These are phyloP conservation scores for Scedosporium boydii DNA, from an alignment of 2,329 filamentous ascomycete genomes.

Conservation along the genomic window DNA sequence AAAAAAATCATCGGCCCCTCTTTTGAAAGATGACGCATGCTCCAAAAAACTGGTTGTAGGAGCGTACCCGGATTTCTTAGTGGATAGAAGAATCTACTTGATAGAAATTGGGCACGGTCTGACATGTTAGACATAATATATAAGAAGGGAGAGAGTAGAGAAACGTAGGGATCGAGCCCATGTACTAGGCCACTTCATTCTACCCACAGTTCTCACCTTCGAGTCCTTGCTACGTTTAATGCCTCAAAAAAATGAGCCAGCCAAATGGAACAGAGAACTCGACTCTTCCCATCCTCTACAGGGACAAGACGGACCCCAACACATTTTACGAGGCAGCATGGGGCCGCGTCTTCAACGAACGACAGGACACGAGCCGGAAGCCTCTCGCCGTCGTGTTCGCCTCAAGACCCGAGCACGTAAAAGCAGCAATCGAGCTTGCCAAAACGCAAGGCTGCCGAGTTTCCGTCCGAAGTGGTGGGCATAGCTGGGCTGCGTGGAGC, in stretches of 20 bases:
- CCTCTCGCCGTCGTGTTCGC: slow-evolving; percentile 33
- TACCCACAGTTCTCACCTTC: too few relatives aligned
- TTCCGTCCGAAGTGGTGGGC: slow-evolving; percentile 37
- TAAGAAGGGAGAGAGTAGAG: too few relatives aligned
- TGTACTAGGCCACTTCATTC: too few relatives aligned
- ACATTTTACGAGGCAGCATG: slow-evolving; percentile 18
- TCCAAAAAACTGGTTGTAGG: too few relatives aligned
- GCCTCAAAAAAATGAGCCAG: slow-evolving; percentile 25
- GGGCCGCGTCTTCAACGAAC: slow-evolving; percentile 34
- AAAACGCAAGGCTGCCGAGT: slow-evolving; percentile 21
- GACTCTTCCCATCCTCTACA: slow-evolving; percentile 14
- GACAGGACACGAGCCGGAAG: slow-evolving; percentile 19
- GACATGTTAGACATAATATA: too few relatives aligned
- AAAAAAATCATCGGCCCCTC: too few relatives aligned
- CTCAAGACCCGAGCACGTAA: slow-evolving; percentile 23
- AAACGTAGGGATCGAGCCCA: too few relatives aligned
- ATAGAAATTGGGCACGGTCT: too few relatives aligned
- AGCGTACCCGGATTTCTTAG: too few relatives aligned
- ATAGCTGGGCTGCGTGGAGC: slow-evolving; percentile 39
- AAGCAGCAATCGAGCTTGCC: slow-evolving; percentile 28
- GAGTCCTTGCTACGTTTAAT: too few relatives aligned
- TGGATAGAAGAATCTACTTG: too few relatives aligned
- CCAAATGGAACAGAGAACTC: slow-evolving; percentile 12
- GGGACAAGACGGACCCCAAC: slow-evolving; percentile 9
- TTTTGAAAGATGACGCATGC: too few relatives aligned